phyloP scores from a whole-genome alignment of 345 rosid species.

The Rhizophora apiculata region DNA sequence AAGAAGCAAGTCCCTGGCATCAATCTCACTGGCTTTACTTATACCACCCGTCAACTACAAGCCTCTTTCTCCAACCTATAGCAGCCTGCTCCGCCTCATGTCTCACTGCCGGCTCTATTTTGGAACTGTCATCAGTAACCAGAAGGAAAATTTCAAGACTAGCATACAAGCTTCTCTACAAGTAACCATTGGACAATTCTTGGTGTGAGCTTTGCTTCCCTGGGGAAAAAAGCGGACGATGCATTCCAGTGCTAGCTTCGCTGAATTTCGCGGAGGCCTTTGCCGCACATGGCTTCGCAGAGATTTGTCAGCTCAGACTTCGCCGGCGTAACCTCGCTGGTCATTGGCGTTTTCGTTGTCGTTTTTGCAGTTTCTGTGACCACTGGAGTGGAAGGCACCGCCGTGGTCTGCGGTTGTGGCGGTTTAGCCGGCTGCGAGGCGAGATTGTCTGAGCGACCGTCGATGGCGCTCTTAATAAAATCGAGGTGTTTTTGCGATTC shows the following conservation, averaged over 20 bases:
- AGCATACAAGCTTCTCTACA: constrained; percentile 56
- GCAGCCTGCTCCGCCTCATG: constrained; percentile 54
- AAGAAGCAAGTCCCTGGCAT: constrained; percentile 72
- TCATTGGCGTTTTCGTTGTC: neutral
- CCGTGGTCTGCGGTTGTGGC: neutral
- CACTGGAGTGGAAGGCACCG: neutral
- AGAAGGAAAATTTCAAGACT: constrained; percentile 52
- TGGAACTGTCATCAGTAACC: constrained; percentile 15
- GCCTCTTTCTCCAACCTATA: constrained; percentile 60
- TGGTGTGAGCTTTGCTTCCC: constrained; percentile 51
- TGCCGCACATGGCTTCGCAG: constrained; percentile 46
- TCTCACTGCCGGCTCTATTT: constrained; percentile 18
- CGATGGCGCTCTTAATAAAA: constrained; percentile 41
- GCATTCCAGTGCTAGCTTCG: constrained; percentile 65
- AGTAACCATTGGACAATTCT: constrained; percentile 42
- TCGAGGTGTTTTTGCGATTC: constrained; percentile 54
- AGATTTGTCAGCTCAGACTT: constrained; percentile 35
- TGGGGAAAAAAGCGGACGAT: constrained; percentile 61
- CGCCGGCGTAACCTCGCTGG: neutral
- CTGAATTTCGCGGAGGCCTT: constrained; percentile 52
- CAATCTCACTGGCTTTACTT: constrained; percentile 39
- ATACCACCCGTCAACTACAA: constrained; percentile 59
- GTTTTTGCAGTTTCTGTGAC: constrained; percentile 7
- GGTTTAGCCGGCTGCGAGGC: neutral
- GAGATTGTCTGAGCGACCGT: constrained; percentile 27